Base-by-base conservation (phyloP, 306 rosid species). In the Glycine latifolia region DNA sequence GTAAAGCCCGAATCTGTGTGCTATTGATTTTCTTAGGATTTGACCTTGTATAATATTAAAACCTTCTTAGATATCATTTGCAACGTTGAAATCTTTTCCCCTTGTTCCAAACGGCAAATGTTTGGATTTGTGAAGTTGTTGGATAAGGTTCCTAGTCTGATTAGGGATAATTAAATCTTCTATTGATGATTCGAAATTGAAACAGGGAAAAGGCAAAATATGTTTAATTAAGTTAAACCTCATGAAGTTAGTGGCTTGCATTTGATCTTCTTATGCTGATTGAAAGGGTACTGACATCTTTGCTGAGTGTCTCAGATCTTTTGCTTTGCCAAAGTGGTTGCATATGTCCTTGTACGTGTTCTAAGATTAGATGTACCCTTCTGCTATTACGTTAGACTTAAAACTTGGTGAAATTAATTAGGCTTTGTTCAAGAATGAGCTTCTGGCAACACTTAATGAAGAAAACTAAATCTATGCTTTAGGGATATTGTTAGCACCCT, bases 191-290 rank as follows among this genome's bases (percentile, higher is more conserved):
- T 77, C 37, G 26, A 44, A 62, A 8, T 77, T 83, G 65, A 50
- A 71, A 62, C 20, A 20, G 44, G 43, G 5, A 39, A 50, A 47
- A 7, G 13, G 1, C 1, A 47, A 20, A 75, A 76, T 26, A 8
- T 26, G 41, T 39, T 48, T 59, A 50, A 10, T 16, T 6, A 10
- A 41, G 49, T 43, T 6, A 46, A 78, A 31, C 17, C 43, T 60
- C 5, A 3, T 43, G 17, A 47, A 7, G 44, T 48, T 49, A 26
- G 16, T 26, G 55, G 56, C 52, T 43, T 44, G 14, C 39, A 61
- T 71, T 60, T 71, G 12, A 56, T 61, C 14, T 67, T 35, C 17
- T 77, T 77, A 9, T 63, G 76, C 54, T 81, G 61, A 61, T 37
- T 66, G 31, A n/a, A 54, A 58, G 44, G 44, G 44, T 39, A 39